Evolutionary conservation across 2,329 filamentous ascomycete species (phyloP), one percentile per base, ranked within the genome.

Genomic region (Fusarium torulosum): DNA sequence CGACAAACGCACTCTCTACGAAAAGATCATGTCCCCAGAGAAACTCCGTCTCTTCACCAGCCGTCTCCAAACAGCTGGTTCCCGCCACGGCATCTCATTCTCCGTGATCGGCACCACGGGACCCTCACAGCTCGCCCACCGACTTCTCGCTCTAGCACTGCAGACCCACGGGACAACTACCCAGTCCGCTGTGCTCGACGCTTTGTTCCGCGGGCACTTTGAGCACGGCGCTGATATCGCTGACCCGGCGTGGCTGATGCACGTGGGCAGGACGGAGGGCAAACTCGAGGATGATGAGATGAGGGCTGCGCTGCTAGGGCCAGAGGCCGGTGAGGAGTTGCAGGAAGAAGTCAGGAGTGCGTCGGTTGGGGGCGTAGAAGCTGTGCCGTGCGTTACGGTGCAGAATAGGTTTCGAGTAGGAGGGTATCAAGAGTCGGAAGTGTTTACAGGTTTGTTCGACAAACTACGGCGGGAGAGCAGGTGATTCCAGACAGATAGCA

Each of bases 331-430:
- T 3, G 53, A 66, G 13, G 46, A 61, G 10, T 69, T 80, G 15
- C 77, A 81, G 59, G 69, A 69, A 9, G 74, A 78, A 57, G 76
- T 75, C 2, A 53, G 72, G 42, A 63, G 45, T 9, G 76, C 78
- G 41, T 70, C 70, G 23, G 63, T 70, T 13, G 65, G 71, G 6
- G 77, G 76, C 8, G 79, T 94, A 53, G 83, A 82, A 57, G 91
- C 91, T 0, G 91, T 94, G 69, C 91, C 92, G 17, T 89, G 90
- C 70, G 92, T 92, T 72, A 88, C 88, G 3, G 84, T 95, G 50
- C 90, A 93, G 74, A 87, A 84, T 2, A 81, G 82, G 72, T 93
- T 88, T 77, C 85, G 89, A 66, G 82, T 95, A 19, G 88, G 89
- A 10, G 92, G 92, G 1, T 91, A 89, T 55, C 90, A 94, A 80